A percentile compares a stretch with the other conserved stretches of the same genome.
These are phyloP conservation scores for Tubosaeta sp. DNA, from an alignment of 768 basidiomycete genomes.

Conservation along the genomic window DNA sequence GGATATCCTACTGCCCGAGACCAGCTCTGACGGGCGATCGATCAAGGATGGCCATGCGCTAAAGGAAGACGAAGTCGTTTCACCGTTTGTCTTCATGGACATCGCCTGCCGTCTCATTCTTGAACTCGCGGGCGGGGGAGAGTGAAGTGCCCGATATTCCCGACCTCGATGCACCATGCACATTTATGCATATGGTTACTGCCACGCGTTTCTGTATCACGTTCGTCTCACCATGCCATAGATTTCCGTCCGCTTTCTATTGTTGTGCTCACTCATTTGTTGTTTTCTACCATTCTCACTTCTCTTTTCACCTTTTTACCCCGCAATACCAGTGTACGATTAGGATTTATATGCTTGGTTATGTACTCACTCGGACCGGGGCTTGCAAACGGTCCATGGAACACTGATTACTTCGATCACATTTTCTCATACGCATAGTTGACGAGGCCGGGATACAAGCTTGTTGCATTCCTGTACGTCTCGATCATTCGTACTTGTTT, in stretches of 20 bases:
- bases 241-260: background rate
- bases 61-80: constrained; percentile 61
- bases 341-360: constrained; percentile 2
- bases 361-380: background rate
- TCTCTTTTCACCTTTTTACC: background rate
- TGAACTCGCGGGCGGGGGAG: constrained; percentile 77
- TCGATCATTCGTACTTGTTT: background rate
- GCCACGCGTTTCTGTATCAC: background rate
- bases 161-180: background rate
- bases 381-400: background rate
- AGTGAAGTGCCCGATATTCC: constrained; percentile 19
- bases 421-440: background rate
- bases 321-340: background rate
- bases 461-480: background rate
- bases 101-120: constrained; percentile 90
- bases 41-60: constrained; percentile 43
- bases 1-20: constrained; percentile 36
- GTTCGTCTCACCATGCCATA: background rate
- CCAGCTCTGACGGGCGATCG: constrained; percentile 55
- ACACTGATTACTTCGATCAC: background rate
- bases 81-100: constrained; percentile 96
- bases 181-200: background rate
- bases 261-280: background rate
- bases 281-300: background rate
- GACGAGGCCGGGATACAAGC: background rate